phyloP scores from a whole-genome alignment of 2,329 filamentous ascomycete species.

The Pseudogymnoascus sp. region DNA sequence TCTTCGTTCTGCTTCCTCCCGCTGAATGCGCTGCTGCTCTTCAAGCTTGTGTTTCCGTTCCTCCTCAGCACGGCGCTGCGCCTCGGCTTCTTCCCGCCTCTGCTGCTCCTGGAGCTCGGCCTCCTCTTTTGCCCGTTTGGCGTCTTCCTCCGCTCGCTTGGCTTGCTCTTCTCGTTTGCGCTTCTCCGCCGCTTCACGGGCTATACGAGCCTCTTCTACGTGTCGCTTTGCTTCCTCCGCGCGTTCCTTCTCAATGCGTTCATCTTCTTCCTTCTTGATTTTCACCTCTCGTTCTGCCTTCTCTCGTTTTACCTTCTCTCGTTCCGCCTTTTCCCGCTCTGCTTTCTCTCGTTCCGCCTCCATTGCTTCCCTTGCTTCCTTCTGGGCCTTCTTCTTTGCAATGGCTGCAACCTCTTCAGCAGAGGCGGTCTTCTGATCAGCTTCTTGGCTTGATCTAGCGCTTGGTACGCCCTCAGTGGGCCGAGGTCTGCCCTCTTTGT shows the following conservation, averaged over 20 bases:
- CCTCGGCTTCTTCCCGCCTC: constrained; percentile 40
- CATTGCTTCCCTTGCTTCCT: constrained; percentile 23
- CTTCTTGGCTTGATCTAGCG: constrained; percentile 7
- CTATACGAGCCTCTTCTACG: constrained; percentile 13
- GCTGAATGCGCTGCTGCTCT: constrained; percentile 35
- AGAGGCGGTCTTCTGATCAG: background rate
- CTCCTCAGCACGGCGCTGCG: constrained; percentile 42
- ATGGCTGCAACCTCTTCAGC: background rate
- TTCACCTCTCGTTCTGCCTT: constrained; percentile 19
- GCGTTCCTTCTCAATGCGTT: constrained; percentile 28
- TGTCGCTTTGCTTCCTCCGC: constrained; percentile 20
- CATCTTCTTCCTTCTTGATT: constrained; percentile 18
- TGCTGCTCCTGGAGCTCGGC: constrained; percentile 38
- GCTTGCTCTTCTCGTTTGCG: constrained; percentile 12
- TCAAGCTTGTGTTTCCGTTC: constrained; percentile 43
- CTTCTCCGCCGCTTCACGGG: constrained; percentile 26
- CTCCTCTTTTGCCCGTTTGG: constrained; percentile 26
- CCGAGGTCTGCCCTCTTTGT: constrained; percentile 11
- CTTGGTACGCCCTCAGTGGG: background rate
- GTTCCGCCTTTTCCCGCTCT: constrained; percentile 28
- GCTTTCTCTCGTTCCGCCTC: constrained; percentile 22
- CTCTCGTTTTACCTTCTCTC: constrained; percentile 24
- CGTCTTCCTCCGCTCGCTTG: constrained; percentile 16
- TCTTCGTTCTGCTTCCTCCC: constrained; percentile 39
- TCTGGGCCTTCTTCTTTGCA: constrained; percentile 29